Evolutionary conservation across 129 eudicot species (phyloP).

Genomic region (Glebionis coronaria): DNA sequence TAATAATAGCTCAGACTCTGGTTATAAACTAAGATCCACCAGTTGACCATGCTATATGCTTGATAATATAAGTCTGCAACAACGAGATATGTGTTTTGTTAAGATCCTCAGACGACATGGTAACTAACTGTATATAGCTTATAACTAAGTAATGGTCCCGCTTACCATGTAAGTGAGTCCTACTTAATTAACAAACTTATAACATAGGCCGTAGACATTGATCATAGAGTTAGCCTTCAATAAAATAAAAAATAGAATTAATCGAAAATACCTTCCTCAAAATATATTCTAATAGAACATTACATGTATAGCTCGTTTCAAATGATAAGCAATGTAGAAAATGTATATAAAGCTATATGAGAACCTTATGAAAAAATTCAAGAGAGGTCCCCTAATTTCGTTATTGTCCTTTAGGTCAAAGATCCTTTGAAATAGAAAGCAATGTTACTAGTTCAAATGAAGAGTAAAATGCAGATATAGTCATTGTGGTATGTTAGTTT

Average conservation of each 20-base stretch:
- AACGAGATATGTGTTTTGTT: not conserved
- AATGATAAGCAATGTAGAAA: constrained; percentile 22
- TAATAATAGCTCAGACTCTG: too few relatives aligned
- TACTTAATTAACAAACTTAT: not conserved
- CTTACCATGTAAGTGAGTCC: not conserved
- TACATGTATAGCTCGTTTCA: constrained; percentile 28
- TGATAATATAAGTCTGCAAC: not conserved
- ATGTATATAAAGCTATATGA: constrained; percentile 36
- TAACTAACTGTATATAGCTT: not conserved
- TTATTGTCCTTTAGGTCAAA: too few relatives aligned
- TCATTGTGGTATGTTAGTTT: too few relatives aligned
- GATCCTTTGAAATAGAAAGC: too few relatives aligned
- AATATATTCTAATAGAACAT: constrained; percentile 18
- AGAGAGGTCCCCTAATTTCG: too few relatives aligned
- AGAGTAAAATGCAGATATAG: too few relatives aligned
- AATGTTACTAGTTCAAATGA: too few relatives aligned
- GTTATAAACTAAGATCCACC: too few relatives aligned
- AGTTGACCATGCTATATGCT: too few relatives aligned
- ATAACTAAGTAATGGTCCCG: not conserved
- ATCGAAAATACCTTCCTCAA: not conserved
- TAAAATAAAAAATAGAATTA: not conserved
- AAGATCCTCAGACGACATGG: not conserved
- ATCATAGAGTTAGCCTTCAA: not conserved
- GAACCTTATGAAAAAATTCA: too few relatives aligned
- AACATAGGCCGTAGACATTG: not conserved